A percentile compares a stretch with the other conserved stretches of the same genome.
Evolutionary conservation across 202 grass and related monocot species (phyloP).

Genomic region (Carex sylvatica): DNA sequence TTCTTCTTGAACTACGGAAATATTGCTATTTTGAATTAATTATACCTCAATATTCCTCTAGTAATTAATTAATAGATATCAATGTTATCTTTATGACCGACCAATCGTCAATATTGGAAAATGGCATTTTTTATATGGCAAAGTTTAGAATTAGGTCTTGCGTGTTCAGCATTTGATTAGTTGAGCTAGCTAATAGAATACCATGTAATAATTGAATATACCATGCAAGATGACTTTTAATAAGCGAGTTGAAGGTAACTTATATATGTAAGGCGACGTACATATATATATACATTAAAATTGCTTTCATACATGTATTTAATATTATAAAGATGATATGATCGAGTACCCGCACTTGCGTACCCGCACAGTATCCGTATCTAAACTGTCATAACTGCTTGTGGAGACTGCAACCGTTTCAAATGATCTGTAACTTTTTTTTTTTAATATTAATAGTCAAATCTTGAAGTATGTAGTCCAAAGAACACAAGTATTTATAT

Average conservation of each 20-base stretch:
- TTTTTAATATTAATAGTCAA: no score
- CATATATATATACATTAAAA: not conserved
- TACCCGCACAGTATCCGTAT: no score
- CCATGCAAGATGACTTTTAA: not conserved
- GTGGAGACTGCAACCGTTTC: no score
- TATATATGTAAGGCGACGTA: not conserved
- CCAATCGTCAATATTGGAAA: not conserved
- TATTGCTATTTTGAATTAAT: not conserved
- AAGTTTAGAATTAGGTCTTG: not conserved
- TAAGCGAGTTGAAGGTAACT: not conserved
- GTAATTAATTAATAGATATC: not conserved
- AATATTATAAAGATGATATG: no score
- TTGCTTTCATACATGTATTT: not conserved
- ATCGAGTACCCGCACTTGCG: no score
- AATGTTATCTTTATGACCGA: slow-evolving; percentile 2
- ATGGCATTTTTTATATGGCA: not conserved
- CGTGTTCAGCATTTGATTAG: not conserved
- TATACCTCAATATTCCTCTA: not conserved
- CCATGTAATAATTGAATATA: not conserved
- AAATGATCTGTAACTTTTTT: no score
- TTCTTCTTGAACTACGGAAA: not conserved
- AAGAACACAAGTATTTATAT: no score
- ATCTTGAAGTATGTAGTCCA: no score
- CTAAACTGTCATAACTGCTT: no score
- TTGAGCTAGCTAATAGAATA: not conserved